Base-by-base conservation (phyloP, 768 basidiomycete species). In the Auricularia heimuer region DNA sequence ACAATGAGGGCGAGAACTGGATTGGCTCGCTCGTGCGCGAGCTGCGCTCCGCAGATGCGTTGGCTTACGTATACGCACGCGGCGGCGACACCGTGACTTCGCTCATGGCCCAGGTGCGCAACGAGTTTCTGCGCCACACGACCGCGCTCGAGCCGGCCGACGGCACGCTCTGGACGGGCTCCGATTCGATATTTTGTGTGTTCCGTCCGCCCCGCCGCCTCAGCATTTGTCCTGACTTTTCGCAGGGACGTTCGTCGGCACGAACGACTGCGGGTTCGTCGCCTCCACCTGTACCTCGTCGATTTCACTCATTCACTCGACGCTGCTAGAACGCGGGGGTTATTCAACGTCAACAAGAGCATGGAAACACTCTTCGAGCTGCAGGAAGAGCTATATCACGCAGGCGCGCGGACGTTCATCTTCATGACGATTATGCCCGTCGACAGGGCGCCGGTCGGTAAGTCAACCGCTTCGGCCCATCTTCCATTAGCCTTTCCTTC, bases 371-470 rank as follows among this genome's bases (percentile, higher is more conserved):
- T 87, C 0, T 80, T 84, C 67, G 68, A 64, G 3, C 72, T 79
- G 6, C 82, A 85, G 72, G 77, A 83, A 61, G 68, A 74, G 54
- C 69, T 87, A 1, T 85, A 85, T 67, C 71, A 73, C 0, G 72
- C 76, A 0, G 85, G 83, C 18, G 74, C 75, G 7, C 73, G 77
- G 12, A 79, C 84, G 68, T 87, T 87, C 70, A 68, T 86, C 3
- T 82, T 87, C 70, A 75, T 87, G 29, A 83, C 85, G 66, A 76
- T 85, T 1, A 85, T 85, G 3, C 82, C 86, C 0, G 79, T 86
- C 18, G 70, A 81, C 36, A 73, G 79, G 36, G 74, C 77, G 21
- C 85, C 85, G 1, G 14, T 51, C 47, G 47, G 47, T 51, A 6
- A 51, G 47, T 51, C 47, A 3, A 21, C 47, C 6, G 39, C 12